Evolutionary conservation across 2,329 filamentous ascomycete genomes (phyloP).

Genomic region (Aspergillus brasiliensis): DNA sequence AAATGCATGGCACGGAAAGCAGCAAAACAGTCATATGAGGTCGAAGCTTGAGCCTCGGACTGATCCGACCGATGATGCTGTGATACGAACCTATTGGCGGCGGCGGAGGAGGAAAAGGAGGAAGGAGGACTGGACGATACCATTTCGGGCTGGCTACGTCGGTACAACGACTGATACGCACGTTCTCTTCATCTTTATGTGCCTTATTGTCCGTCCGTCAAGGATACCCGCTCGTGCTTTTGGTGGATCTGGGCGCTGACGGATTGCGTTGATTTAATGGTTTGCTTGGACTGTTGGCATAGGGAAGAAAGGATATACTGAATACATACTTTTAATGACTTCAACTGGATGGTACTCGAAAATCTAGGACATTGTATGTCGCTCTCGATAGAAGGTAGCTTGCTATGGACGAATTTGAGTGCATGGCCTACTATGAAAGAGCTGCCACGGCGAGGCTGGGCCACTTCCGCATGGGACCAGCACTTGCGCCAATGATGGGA

Average conservation of each 20-base stretch:
- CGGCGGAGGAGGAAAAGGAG: too few species aligned
- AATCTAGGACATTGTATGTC: neutral
- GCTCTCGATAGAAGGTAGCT: too few species aligned
- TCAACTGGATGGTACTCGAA: neutral
- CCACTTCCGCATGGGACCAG: neutral
- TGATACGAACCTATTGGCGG: neutral
- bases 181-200: neutral
- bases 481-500: neutral
- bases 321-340: neutral
- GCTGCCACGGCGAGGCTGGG: neutral
- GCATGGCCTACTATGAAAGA: neutral
- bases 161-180: neutral
- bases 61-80: neutral
- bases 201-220: neutral
- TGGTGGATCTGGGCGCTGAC: neutral
- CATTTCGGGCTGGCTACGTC: neutral
- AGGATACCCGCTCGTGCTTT: conserved; percentile 3
- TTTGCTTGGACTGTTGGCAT: neutral
- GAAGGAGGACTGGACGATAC: neutral
- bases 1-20: conserved; percentile 40
- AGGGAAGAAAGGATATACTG: neutral
- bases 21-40: conserved; percentile 24
- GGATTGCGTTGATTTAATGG: neutral
- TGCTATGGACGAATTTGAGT: too few species aligned
- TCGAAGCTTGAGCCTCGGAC: neutral